Conservation (phyloP, 176 grass and related monocot species). For the Alopecurus myosuroides region DNA sequence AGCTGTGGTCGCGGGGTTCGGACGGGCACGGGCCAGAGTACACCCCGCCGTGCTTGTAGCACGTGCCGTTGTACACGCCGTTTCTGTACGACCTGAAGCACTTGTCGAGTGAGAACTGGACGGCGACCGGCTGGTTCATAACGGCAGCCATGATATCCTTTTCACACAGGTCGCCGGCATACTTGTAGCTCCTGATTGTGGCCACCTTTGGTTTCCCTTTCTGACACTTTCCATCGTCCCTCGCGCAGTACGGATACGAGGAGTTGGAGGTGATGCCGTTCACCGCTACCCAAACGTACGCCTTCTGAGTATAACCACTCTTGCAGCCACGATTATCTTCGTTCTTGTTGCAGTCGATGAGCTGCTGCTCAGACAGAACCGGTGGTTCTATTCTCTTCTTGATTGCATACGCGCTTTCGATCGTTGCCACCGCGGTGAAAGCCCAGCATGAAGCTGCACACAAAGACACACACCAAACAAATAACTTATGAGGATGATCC, state of each 20-base stretch:
- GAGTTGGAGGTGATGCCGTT: neutral
- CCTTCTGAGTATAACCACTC: neutral
- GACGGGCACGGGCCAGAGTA: neutral
- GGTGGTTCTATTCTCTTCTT: neutral
- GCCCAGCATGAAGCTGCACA: neutral
- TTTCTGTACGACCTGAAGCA: neutral
- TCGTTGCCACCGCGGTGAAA: neutral
- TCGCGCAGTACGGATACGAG: neutral
- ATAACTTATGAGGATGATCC: no score
- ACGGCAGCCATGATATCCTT: neutral
- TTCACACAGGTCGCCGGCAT: neutral
- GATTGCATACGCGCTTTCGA: neutral
- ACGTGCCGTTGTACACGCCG: neutral
- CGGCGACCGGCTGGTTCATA: neutral
- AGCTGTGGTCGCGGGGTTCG: neutral
- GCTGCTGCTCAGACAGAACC: neutral
- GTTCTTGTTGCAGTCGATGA: neutral
- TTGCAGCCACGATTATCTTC: neutral
- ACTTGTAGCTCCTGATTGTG: neutral
- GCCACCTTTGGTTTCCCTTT: neutral
- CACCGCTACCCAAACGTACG: neutral
- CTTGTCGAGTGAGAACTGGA: neutral
- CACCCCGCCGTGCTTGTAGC: neutral
- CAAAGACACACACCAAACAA: no score
- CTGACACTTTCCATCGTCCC: neutral